Evolutionary conservation across 2,329 filamentous ascomycete species (phyloP), one percentile per base, ranked within the genome.

Genomic region (Fusarium agapanthi): DNA sequence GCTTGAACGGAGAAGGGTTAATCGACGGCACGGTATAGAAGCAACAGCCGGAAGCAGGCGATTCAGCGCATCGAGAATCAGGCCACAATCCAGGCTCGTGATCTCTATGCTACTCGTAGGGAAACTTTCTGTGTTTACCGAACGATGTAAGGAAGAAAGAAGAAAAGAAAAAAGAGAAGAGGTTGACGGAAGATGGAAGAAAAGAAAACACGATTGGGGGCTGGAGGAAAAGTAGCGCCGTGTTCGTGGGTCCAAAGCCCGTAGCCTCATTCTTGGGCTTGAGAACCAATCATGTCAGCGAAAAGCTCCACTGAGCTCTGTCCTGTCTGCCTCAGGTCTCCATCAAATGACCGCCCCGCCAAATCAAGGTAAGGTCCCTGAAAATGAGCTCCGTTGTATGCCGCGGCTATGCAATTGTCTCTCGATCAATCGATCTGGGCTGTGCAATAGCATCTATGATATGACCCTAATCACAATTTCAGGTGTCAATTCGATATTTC

Each of bases 171-270:
- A 61, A 65, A 67, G 54, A 67, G 53, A 43, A 67, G 69, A 66
- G 56, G 53, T 67, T 71, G 68, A 75, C 40, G 71, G 62, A 59
- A 65, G 64, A 63, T 75, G 71, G 71, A 73, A 45, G 73, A 65
- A 69, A 72, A 76, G 72, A 72, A 72, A 65, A 63, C 68, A 61
- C 73, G 75, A 77, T 77, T 76, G 74, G 75, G 75, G 75, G 61
- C 58, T 72, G 67, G 62, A 75, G 64, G 65, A 77, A 73, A 75
- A 77, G 69, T 72, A 71, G 58, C 65, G 67, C 56, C 69, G 57
- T 66, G 70, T 65, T 56, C 37, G 74, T 77, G 75, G 74, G 72
- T 67, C 72, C 53, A 57, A 61, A 64, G 53, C 56, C 51, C 45
- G 53, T 53, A 65, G 65, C 55, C 53, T 64, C 64, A 69, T 61